Conservation (phyloP, 352 stramenopile species). For the Pythium coloratum region DNA sequence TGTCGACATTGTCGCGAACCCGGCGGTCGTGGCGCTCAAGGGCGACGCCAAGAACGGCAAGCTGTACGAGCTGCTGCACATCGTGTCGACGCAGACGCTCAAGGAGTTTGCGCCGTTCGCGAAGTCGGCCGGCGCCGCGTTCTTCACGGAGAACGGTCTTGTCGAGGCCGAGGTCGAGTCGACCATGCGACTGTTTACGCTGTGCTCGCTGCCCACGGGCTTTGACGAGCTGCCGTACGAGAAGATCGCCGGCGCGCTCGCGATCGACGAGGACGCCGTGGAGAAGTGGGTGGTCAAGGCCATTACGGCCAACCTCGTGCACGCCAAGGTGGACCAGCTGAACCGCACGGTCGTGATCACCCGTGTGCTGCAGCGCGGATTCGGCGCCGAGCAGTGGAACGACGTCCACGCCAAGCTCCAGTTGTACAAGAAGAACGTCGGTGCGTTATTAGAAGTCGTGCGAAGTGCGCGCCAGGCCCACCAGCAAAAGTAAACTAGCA, state of each 20-base stretch:
- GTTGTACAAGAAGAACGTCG: conserved; percentile 93
- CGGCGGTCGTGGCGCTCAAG: conserved; percentile 83
- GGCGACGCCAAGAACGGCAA: conserved; percentile 38
- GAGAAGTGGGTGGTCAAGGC: conserved; percentile 94
- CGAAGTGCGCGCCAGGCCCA: conserved; percentile 68
- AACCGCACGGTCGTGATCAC: conserved; percentile 88
- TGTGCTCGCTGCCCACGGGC: conserved; percentile 89
- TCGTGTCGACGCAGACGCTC: conserved; percentile 92
- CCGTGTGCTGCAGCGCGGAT: conserved; percentile 71
- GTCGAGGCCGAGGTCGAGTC: conserved; percentile 59
- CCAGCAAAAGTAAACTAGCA: conserved; percentile 50
- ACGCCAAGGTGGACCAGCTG: conserved; percentile 95
- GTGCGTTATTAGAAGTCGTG: conserved; percentile 85
- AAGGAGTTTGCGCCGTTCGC: conserved; percentile 87
- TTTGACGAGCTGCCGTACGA: conserved; percentile 92
- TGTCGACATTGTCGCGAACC: conserved; percentile 79
- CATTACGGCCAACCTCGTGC: conserved; percentile 90
- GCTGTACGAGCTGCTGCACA: conserved; percentile 88
- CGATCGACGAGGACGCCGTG: conserved; percentile 83
- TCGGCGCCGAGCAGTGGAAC: conserved; percentile 90
- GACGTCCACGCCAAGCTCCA: conserved; percentile 87
- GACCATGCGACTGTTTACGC: conserved; percentile 92
- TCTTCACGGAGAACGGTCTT: conserved; percentile 65
- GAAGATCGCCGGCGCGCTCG: conserved; percentile 80
- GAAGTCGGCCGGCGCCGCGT: conserved; percentile 53